These are phyloP conservation scores for Simplicillium aogashimaense DNA, from an alignment of 2,329 filamentous ascomycete genomes.

Conservation along the genomic window DNA sequence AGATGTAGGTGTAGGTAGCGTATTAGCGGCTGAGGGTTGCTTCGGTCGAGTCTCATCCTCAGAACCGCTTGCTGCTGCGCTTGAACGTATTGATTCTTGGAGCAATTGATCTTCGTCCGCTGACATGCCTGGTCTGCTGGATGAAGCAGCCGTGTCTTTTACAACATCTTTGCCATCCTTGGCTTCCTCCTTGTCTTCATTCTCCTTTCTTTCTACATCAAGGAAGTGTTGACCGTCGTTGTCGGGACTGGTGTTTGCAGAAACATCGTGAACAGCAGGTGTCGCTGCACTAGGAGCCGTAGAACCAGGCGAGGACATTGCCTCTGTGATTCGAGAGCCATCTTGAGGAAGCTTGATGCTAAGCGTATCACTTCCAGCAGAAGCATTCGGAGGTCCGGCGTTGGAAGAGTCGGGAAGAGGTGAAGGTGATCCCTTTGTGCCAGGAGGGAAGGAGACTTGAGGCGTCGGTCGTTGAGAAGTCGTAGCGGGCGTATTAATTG, in stretches of 20 bases:
- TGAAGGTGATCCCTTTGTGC: conserved; percentile 17
- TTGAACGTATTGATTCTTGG: conserved; percentile 29
- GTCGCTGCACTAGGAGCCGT: conserved; percentile 67
- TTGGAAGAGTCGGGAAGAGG: conserved; percentile 1
- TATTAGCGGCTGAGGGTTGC: background rate
- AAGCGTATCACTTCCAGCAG: conserved; percentile 8
- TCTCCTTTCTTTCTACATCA: conserved; percentile 33
- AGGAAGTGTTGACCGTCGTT: conserved; percentile 52
- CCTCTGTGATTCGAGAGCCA: conserved; percentile 27
- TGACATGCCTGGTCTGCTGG: conserved; percentile 6
- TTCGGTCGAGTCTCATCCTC: conserved; percentile 6
- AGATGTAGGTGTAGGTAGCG: background rate
- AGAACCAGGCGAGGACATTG: conserved; percentile 48
- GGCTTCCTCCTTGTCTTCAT: conserved; percentile 22
- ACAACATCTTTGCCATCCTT: conserved; percentile 19
- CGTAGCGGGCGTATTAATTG: background rate
- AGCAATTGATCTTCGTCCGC: conserved; percentile 34
- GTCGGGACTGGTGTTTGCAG: conserved; percentile 66
- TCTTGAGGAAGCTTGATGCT: conserved; percentile 26
- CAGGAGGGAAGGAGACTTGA: conserved; percentile 21
- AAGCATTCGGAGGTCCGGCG: background rate
- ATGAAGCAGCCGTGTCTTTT: conserved; percentile 4
- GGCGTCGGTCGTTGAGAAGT: conserved; percentile 1
- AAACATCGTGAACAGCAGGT: conserved; percentile 56
- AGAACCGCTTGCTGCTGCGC: conserved; percentile 10